Evolutionary conservation across 2,329 filamentous ascomycete species (phyloP).

Genomic region (Alternaria incomplexa): DNA sequence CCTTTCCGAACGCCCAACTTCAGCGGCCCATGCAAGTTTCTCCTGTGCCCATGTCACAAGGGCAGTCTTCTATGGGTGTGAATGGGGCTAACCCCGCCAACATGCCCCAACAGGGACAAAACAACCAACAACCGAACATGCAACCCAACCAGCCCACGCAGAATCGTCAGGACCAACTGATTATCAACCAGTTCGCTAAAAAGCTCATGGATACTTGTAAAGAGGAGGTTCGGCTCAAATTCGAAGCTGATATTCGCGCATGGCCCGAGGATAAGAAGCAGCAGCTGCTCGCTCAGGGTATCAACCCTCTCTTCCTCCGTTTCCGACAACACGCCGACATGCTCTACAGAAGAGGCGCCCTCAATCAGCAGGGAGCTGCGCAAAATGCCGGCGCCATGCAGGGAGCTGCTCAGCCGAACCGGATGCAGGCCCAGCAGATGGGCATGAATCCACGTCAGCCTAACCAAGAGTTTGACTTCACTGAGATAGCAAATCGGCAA

Average conservation of each 20-base stretch:
- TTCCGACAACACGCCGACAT: slow-evolving; percentile 57
- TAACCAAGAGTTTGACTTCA: slow-evolving; percentile 54
- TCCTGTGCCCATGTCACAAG: slow-evolving; percentile 51
- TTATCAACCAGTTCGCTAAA: slow-evolving; percentile 54
- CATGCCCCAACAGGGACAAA: slow-evolving; percentile 28
- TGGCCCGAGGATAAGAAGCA: slow-evolving; percentile 56
- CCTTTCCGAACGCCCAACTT: slow-evolving; percentile 57
- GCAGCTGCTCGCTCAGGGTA: slow-evolving; percentile 51
- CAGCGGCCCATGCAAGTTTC: slow-evolving; percentile 59
- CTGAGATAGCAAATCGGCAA: slow-evolving; percentile 66
- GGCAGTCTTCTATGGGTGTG: slow-evolving; percentile 41
- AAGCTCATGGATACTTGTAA: slow-evolving; percentile 56
- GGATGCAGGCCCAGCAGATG: slow-evolving; percentile 36
- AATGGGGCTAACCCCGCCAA: slow-evolving; percentile 29
- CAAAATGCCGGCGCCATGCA: slow-evolving; percentile 45
- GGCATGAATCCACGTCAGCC: slow-evolving; percentile 37
- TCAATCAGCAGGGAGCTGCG: slow-evolving; percentile 20
- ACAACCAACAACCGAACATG: slow-evolving; percentile 41
- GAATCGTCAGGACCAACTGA: slow-evolving; percentile 29
- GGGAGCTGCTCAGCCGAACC: slow-evolving; percentile 33
- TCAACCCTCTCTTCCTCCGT: slow-evolving; percentile 59
- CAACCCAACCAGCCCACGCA: slow-evolving; percentile 31
- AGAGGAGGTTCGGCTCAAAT: slow-evolving; percentile 56
- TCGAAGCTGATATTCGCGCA: slow-evolving; percentile 49
- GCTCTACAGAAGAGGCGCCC: slow-evolving; percentile 31